These are phyloP conservation scores for Xylaria polymorpha DNA, from an alignment of 2,329 filamentous ascomycete species.

Conservation along the genomic window DNA sequence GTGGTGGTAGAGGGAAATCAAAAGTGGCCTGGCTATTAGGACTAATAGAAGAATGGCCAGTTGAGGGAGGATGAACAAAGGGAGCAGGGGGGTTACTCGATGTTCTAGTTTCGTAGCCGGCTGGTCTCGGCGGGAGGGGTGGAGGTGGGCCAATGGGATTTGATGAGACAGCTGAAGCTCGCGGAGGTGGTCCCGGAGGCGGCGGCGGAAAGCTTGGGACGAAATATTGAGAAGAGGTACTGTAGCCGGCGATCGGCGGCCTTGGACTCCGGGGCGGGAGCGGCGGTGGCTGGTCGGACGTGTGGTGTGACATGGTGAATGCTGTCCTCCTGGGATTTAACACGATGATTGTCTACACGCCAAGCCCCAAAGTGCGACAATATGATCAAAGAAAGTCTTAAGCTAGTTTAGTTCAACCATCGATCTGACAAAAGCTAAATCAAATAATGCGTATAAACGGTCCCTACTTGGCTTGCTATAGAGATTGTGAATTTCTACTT, in stretches of 20 bases:
- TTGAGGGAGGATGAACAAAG: conserved; percentile 6
- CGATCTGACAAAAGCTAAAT: background rate
- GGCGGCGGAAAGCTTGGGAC: conserved; percentile 32
- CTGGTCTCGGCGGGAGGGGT: conserved; percentile 39
- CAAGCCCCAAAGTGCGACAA: background rate
- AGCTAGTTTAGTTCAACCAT: background rate
- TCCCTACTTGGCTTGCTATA: background rate
- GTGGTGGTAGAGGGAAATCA: conserved; percentile 38
- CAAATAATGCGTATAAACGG: conserved; percentile 1
- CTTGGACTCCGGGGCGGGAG: conserved; percentile 41
- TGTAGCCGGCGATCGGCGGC: conserved; percentile 26
- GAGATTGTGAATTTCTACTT: conserved; percentile 1
- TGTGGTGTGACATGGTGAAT: conserved; percentile 31
- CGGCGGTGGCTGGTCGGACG: conserved; percentile 35
- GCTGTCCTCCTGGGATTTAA: background rate
- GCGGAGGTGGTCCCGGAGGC: conserved; percentile 33
- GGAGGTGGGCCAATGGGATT: conserved; percentile 28
- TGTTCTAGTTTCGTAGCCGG: conserved; percentile 34
- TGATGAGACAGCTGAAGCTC: conserved; percentile 19
- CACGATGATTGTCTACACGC: background rate
- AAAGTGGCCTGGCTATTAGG: conserved; percentile 21
- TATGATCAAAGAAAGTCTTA: background rate
- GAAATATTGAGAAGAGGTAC: conserved; percentile 10
- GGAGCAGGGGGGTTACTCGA: conserved; percentile 3
- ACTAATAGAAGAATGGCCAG: conserved; percentile 20